Conservation (phyloP, 208 protist species). For the Leishmania lainsoni region DNA sequence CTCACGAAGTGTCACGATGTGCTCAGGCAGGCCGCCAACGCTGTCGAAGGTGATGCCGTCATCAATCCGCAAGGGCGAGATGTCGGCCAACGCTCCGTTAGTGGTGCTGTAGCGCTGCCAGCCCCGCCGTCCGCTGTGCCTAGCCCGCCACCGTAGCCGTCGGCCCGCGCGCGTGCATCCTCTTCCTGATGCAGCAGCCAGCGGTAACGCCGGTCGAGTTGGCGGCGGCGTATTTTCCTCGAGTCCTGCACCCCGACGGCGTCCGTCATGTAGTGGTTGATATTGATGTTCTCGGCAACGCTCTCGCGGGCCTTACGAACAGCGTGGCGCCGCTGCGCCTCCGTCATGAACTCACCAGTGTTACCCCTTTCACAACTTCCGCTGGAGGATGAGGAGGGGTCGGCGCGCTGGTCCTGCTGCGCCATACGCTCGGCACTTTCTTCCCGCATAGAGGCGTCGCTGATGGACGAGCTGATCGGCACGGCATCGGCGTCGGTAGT, state of each 20-base stretch:
- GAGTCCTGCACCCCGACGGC: conserved; percentile 39
- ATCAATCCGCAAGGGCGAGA: conserved; percentile 68
- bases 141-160: conserved; percentile 6
- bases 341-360: conserved; percentile 28
- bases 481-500: conserved; percentile 20
- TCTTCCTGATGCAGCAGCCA: conserved; percentile 35
- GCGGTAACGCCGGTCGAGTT: conserved; percentile 44
- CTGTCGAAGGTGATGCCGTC: conserved; percentile 67
- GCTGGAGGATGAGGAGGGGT: conserved; percentile 16
- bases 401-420: conserved; percentile 28
- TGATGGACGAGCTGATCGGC: conserved; percentile 68
- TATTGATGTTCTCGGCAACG: conserved; percentile 50
- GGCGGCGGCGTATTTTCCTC: conserved; percentile 10
- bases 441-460: conserved; percentile 65
- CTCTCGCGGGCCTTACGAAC: conserved; percentile 57
- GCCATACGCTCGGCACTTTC: conserved; percentile 40
- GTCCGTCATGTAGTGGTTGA: conserved; percentile 72
- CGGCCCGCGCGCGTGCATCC: conserved; percentile 7
- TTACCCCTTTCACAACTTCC: conserved; percentile 22
- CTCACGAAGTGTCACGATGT: conserved; percentile 79
- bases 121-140: background rate
- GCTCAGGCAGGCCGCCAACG: conserved; percentile 77
- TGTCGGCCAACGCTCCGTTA: conserved; percentile 55
- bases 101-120: conserved; percentile 10
- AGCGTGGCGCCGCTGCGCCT: conserved; percentile 35